Conservation (phyloP, 2,329 filamentous ascomycete species). For the Ambrosiella beaveri region DNA sequence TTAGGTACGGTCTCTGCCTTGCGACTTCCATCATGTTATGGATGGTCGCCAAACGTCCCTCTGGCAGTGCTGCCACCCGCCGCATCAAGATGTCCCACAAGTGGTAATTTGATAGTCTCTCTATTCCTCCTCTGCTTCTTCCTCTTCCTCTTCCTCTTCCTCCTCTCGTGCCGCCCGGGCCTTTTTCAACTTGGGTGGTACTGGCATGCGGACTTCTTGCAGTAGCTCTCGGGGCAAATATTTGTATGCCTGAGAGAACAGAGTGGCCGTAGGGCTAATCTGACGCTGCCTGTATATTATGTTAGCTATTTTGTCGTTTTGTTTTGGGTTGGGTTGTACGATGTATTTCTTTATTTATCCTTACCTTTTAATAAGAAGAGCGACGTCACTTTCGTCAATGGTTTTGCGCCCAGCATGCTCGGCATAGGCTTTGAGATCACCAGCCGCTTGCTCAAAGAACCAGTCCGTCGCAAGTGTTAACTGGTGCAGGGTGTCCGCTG, state of each 20-base stretch:
- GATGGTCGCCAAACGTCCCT: conserved; percentile 82
- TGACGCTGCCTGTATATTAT: conserved; percentile 52
- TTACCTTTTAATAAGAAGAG: conserved; percentile 70
- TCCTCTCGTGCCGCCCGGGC: conserved; percentile 24
- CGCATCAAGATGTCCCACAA: conserved; percentile 61
- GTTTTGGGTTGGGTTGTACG: neutral
- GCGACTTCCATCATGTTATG: conserved; percentile 92
- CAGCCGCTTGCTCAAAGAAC: conserved; percentile 78
- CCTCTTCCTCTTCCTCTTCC: conserved; percentile 18
- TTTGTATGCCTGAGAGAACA: conserved; percentile 72
- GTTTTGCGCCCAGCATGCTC: conserved; percentile 67
- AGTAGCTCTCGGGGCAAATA: conserved; percentile 67
- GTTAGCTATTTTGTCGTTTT: conserved; percentile 15
- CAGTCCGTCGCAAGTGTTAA: conserved; percentile 71
- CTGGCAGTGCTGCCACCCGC: conserved; percentile 46
- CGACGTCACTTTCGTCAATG: conserved; percentile 70
- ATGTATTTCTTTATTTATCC: conserved; percentile 17
- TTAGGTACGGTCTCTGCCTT: conserved; percentile 67
- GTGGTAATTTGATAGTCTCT: conserved; percentile 33
- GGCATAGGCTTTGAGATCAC: conserved; percentile 65
- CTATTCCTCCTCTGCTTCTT: conserved; percentile 18
- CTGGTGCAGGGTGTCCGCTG: conserved; percentile 53
- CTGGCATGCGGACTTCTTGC: conserved; percentile 61
- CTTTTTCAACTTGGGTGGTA: conserved; percentile 33
- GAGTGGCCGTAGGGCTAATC: conserved; percentile 50